Percentiles rank a stretch among this genome's conserved stretches.
Conservation (phyloP, 306 rosid species). For the Pyrus bretschneideri region DNA sequence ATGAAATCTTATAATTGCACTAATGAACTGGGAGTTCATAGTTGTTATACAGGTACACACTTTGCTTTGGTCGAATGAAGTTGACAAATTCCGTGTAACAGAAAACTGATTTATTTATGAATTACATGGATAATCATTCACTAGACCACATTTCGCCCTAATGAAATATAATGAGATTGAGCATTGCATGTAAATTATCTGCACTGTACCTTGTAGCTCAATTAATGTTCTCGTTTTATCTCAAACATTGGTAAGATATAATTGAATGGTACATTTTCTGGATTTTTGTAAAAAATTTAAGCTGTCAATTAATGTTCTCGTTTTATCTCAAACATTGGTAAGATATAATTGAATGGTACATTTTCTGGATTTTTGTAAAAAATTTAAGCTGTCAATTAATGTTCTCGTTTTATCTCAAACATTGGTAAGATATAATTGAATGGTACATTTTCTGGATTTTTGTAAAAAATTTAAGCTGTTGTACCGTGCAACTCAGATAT, state of each 20-base stretch:
- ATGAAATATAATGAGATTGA: conserved; percentile 21
- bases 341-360: conserved; percentile 11
- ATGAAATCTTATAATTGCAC: conserved; percentile 29
- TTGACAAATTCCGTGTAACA: conserved; percentile 17
- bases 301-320: conserved; percentile 5
- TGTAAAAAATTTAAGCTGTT: conserved; percentile 11
- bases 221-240: not conserved
- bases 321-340: not conserved
- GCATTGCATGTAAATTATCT: not conserved
- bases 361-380: conserved; percentile 5
- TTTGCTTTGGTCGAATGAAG: conserved; percentile 36
- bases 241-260: not conserved
- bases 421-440: conserved; percentile 2
- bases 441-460: conserved; percentile 9
- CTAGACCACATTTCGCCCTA: conserved; percentile 2
- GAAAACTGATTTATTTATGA: conserved; percentile 27
- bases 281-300: conserved; percentile 8
- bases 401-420: not conserved
- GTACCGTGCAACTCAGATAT: not conserved
- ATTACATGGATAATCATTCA: conserved; percentile 23
- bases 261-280: conserved; percentile 2
- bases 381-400: conserved; percentile 6
- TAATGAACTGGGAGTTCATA: conserved; percentile 37
- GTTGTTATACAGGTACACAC: conserved; percentile 55
- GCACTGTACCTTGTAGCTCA: conserved; percentile 14